Conservation (phyloP, 2,329 filamentous ascomycete species). For the Aschersonia sp. region DNA sequence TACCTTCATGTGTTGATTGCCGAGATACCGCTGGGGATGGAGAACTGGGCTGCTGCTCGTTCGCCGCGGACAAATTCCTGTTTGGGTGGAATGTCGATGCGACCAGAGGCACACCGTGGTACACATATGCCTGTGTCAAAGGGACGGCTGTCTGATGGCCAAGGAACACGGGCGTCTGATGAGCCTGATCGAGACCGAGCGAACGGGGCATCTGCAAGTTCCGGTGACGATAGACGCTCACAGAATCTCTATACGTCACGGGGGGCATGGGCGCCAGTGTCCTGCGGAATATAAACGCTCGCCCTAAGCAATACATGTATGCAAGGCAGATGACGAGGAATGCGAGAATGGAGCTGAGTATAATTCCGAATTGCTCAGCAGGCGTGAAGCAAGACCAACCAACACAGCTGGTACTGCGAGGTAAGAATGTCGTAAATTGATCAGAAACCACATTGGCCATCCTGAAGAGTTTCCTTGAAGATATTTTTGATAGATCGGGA, state of each 20-base stretch:
- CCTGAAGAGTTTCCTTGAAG: background rate
- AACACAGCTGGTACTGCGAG: conserved; percentile 8
- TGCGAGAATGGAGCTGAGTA: conserved; percentile 19
- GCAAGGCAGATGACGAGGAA: conserved; percentile 13
- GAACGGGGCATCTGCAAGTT: background rate
- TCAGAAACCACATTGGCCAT: background rate
- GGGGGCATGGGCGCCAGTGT: background rate
- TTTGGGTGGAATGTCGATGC: background rate
- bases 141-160: background rate
- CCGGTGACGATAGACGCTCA: background rate
- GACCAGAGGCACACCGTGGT: background rate
- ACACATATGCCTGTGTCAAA: background rate
- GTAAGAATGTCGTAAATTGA: background rate
- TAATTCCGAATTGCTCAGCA: conserved; percentile 22
- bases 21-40: background rate
- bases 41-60: background rate
- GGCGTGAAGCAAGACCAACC: conserved; percentile 25
- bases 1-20: background rate
- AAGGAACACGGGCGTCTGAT: no score
- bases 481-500: background rate
- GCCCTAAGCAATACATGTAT: conserved; percentile 20
- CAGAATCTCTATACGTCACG: background rate
- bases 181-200: background rate
- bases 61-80: background rate
- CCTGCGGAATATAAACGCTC: conserved; percentile 3